These are phyloP conservation scores for Rhizodiscina lignyota DNA, from an alignment of 495 filamentous ascomycete genomes.

Conservation along the genomic window DNA sequence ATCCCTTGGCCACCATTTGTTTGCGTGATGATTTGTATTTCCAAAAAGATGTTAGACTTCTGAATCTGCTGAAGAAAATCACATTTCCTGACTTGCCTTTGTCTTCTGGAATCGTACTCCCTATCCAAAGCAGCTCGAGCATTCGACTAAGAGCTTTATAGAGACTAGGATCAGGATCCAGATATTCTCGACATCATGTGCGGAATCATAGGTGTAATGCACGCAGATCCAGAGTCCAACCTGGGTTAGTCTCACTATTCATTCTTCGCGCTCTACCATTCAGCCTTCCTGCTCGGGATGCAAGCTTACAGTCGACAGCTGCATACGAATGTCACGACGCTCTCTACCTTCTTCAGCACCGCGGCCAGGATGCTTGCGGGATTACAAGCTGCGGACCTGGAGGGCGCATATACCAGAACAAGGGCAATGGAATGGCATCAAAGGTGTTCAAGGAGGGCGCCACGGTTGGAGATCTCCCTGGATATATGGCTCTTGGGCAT, in stretches of 20 bases:
- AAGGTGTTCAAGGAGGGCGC: constrained; percentile 74
- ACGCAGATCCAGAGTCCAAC: constrained; percentile 44
- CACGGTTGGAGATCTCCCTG: constrained; percentile 60
- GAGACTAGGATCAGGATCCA: no score
- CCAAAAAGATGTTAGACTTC: no score
- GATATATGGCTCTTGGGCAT: constrained; percentile 81
- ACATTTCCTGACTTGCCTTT: no score
- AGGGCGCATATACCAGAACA: constrained; percentile 75
- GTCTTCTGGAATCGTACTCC: no score
- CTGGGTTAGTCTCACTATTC: no score
- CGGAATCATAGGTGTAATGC: constrained; percentile 70
- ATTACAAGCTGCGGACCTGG: constrained; percentile 64
- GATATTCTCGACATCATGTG: no score
- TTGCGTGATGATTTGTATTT: no score
- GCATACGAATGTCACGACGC: constrained; percentile 78
- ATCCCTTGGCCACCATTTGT: no score
- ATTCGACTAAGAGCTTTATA: no score
- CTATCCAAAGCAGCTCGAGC: no score
- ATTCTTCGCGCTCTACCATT: not conserved
- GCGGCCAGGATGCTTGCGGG: constrained; percentile 86
- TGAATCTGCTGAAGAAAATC: no score
- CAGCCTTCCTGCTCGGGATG: not conserved
- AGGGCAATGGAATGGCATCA: constrained; percentile 82
- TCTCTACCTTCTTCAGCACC: constrained; percentile 70
- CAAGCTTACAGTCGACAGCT: no score